Evolutionary conservation across 1,139 yeast genomes (phyloP), one percentile per base, ranked within the genome.

Genomic region (Pichia sp.): DNA sequence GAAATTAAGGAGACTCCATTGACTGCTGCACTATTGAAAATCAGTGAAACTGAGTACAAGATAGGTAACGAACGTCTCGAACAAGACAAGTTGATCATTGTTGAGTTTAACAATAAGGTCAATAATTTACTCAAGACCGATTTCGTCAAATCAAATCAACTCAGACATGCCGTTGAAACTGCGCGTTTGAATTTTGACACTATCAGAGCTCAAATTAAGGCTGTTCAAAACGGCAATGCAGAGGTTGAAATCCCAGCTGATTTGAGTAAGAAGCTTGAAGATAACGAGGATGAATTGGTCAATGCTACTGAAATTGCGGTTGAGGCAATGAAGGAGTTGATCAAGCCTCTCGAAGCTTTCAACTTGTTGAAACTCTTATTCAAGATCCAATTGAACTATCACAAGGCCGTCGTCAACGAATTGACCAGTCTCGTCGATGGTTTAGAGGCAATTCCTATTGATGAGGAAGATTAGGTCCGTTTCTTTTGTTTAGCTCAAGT

Each of bases 271-370:
- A 75, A 72, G 38, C 62, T 81, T 47, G 86, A 81, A 47, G 62
- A 68, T 30, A 69, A 72, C 47, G 94, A 83, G 59, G 94, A 83
- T 53, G 88, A 79, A 44, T 70, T 82, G 49, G 91, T 82, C 22
- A 72, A 78, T 50, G 83, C 85, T 19, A 82, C 87, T 8, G 80
- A 80, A 41, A 64, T 68, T 22, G 91, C 91, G 1, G 91, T 80
- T n/a, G 71, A 74, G 49, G 75, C 75, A 39, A 81, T 83, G 91
- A 77, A 79, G 58, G 73, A 69, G 45, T 64, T 82, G 41, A 74
- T 83, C 50, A 74, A 71, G 44, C 86, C 88, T 27, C 65, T 77
- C 12, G 81, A 77, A 55, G 66, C 77, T 37, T 66, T 82, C 35
- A 67, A 72, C 41, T 63, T 82, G 50, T 64, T 83, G 46, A 77